A percentile compares a stretch with the other conserved stretches of the same genome.
Evolutionary conservation across 1,284 basidiomycete genomes (phyloP).

Genomic region (Malassezia nana): DNA sequence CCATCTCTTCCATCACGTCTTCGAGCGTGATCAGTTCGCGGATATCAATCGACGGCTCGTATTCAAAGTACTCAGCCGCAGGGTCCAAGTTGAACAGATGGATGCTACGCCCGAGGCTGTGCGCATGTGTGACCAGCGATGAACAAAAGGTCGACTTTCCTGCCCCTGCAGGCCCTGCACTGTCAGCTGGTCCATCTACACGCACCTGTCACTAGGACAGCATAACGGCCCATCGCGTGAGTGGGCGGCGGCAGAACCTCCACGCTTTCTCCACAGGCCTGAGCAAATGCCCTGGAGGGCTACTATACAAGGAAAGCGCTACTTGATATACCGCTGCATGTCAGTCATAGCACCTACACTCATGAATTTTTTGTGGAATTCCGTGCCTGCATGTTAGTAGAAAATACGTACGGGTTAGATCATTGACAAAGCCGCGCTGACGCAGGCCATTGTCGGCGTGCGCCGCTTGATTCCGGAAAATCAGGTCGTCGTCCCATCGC

Average conservation of each 20-base stretch:
- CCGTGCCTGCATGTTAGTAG: slow-evolving; percentile 18
- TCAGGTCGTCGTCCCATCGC: slow-evolving; percentile 47
- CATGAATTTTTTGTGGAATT: slow-evolving; percentile 45
- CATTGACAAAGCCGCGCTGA: slow-evolving; percentile 35
- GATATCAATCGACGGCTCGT: slow-evolving; percentile 87
- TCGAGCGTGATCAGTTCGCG: slow-evolving; percentile 82
- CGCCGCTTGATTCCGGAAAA: slow-evolving; percentile 46
- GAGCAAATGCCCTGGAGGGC: too few species aligned
- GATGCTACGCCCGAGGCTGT: slow-evolving; percentile 67
- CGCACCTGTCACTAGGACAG: slow-evolving; percentile 28
- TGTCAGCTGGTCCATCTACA: not conserved
- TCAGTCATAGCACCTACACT: slow-evolving; percentile 16
- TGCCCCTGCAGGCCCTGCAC: slow-evolving; percentile 79
- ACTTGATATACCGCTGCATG: slow-evolving; percentile 32
- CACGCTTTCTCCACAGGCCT: not conserved
- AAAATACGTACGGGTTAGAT: slow-evolving; percentile 29
- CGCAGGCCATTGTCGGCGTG: slow-evolving; percentile 16
- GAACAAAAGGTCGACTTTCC: slow-evolving; percentile 93
- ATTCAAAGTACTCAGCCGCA: slow-evolving; percentile 86
- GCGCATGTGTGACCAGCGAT: slow-evolving; percentile 81
- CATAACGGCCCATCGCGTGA: slow-evolving; percentile 32
- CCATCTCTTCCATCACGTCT: slow-evolving; percentile 92
- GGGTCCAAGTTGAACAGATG: slow-evolving; percentile 97
- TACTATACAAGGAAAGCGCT: slow-evolving; percentile 4
- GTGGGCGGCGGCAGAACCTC: not conserved